Evolutionary conservation across 1,284 basidiomycete species (phyloP), one percentile per base, ranked within the genome.

Genomic region (Puccinia novopanici): DNA sequence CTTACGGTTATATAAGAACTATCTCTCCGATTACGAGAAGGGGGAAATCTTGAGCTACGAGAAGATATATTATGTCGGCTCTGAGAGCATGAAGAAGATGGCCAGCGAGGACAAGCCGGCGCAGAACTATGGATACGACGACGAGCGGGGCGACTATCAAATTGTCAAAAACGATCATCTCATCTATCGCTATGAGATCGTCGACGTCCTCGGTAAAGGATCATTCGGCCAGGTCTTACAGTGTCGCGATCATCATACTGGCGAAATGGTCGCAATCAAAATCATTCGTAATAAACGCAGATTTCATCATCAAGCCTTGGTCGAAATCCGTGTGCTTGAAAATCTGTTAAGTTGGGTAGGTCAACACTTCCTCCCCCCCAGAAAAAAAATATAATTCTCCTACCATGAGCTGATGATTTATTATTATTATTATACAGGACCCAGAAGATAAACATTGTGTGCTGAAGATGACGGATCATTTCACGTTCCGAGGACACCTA

Each of bases 211-310:
- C 40, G 97, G 97, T 57, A 98, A 99, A 86, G 97, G 97, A 37
- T 98, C 96, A 10, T 99, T 99, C 83, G 97, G 97, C 19, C 97
- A 99, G 85, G 97, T 99, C 19, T 87, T 99, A 30, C 92, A 94
- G 85, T 99, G 96, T 86, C 91, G 94, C 55, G 97, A 99, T 87
- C 94, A 99, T 86, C 92, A 91, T 85, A 95, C 95, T n/a, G 97
- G 97, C 17, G 90, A 93, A 83, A 95, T 93, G 45, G 94, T 98
- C 22, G 97, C 97, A 8, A 92, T 99, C 88, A 99, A 99, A 89
- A 97, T 99, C 83, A 99, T 99, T 84, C 91, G 97, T 54, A 99
- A 99, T 88, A 99, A 98, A 89, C 98, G 98, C 87, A 89, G 97
- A 63, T 99, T 99, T 89, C 96, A 99, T 86, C 93, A 98, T 84